These are phyloP conservation scores for Termitomyces sp. DNA, from an alignment of 768 basidiomycete genomes.

Conservation along the genomic window DNA sequence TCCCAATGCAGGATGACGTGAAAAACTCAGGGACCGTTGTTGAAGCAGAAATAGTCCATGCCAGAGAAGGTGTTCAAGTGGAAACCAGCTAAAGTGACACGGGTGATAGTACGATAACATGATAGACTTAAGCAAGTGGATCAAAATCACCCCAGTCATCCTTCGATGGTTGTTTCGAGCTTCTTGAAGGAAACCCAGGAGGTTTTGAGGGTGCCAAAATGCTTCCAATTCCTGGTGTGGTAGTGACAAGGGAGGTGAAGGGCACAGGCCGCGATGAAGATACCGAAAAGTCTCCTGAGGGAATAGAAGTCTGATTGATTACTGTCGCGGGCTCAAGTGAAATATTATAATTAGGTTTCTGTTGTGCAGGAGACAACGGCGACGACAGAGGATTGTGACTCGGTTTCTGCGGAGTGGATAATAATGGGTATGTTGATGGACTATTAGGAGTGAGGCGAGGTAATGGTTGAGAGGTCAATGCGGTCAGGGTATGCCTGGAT, in stretches of 20 bases:
- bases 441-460: not conserved
- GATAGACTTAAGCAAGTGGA: slow-evolving; percentile 44
- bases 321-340: slow-evolving; percentile 14
- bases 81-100: slow-evolving; percentile 23
- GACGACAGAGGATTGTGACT: not conserved
- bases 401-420: not conserved
- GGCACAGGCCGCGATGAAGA: slow-evolving; percentile 3
- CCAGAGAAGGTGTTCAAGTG: slow-evolving; percentile 37
- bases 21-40: slow-evolving; percentile 45
- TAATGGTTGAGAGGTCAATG: slow-evolving; percentile 1
- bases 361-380: slow-evolving; percentile 1
- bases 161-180: slow-evolving; percentile 45
- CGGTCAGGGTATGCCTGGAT: slow-evolving; percentile 1
- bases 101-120: slow-evolving; percentile 7
- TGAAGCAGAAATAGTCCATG: slow-evolving; percentile 42
- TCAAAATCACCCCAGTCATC: slow-evolving; percentile 82
- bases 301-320: slow-evolving; percentile 8
- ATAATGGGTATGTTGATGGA: slow-evolving; percentile 7
- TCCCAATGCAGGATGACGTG: slow-evolving; percentile 26
- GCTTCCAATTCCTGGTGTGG: slow-evolving; percentile 32
- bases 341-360: slow-evolving; percentile 25
- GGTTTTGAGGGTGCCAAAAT: slow-evolving; percentile 63
- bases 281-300: not conserved
- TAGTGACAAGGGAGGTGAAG: slow-evolving; percentile 15
- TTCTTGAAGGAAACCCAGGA: slow-evolving; percentile 40